These are phyloP conservation scores for Friedmanniomyces simplex DNA, from an alignment of 495 filamentous ascomycete genomes.

Conservation along the genomic window DNA sequence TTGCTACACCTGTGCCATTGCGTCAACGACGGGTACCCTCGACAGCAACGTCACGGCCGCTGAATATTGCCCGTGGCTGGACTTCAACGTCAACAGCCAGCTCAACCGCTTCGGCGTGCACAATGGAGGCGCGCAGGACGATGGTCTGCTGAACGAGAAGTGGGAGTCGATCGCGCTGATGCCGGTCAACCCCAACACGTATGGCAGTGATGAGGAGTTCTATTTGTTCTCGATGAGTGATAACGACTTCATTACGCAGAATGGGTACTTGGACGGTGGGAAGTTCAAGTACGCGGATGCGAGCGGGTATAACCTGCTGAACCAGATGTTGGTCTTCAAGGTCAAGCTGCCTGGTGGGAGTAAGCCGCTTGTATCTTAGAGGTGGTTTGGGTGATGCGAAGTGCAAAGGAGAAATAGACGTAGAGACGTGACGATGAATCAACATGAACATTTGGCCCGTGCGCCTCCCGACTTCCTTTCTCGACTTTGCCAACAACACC, in stretches of 20 bases:
- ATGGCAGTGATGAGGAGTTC: conserved; percentile 47
- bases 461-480: background rate
- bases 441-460: background rate
- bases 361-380: conserved; percentile 19
- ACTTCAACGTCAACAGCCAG: conserved; percentile 61
- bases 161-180: conserved; percentile 65
- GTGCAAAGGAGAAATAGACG: background rate
- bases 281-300: conserved; percentile 49
- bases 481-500: background rate
- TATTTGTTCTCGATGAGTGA: conserved; percentile 61
- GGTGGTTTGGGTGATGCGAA: no score
- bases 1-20: conserved; percentile 40
- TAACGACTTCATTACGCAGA: conserved; percentile 65
- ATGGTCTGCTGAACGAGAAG: conserved; percentile 61
- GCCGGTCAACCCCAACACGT: conserved; percentile 45
- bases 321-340: conserved; percentile 64
- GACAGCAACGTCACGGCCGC: conserved; percentile 49
- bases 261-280: conserved; percentile 55
- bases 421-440: background rate
- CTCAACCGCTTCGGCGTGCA: conserved; percentile 58
- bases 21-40: conserved; percentile 44
- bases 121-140: conserved; percentile 52
- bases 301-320: conserved; percentile 55
- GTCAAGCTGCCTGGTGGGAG: conserved; percentile 42
- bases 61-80: conserved; percentile 58